phyloP scores from a whole-genome alignment of 306 rosid genomes.

The Quercus robur region DNA sequence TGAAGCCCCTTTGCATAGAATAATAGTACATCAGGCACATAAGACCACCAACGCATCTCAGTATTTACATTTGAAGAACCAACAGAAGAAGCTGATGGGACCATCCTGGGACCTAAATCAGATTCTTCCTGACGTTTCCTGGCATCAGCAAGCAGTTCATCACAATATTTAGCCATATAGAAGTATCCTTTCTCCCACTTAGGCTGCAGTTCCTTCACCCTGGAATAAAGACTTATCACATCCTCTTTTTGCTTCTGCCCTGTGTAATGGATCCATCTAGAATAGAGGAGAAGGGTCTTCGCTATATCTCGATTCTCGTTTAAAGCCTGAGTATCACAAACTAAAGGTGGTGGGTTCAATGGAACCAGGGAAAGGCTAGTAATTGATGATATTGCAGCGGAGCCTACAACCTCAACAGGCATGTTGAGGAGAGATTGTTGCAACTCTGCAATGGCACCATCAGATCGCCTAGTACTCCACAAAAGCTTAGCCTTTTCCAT shows the following conservation, averaged over 20 bases:
- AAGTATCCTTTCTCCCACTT: slow-evolving; percentile 96
- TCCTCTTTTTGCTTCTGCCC: slow-evolving; percentile 99
- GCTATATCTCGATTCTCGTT: slow-evolving; percentile 73
- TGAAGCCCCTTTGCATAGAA: slow-evolving; percentile 95
- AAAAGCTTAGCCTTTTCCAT: slow-evolving; percentile 90
- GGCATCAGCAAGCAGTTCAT: slow-evolving; percentile 92
- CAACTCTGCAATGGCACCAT: slow-evolving; percentile 88
- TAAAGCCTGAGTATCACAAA: slow-evolving; percentile 63
- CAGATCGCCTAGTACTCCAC: slow-evolving; percentile 91
- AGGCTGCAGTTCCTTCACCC: slow-evolving; percentile 94
- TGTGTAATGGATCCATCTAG: slow-evolving; percentile 96
- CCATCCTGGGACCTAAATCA: slow-evolving; percentile 52
- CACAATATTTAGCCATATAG: slow-evolving; percentile 87
- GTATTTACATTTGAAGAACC: slow-evolving; percentile 55
- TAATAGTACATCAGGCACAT: slow-evolving; percentile 79
- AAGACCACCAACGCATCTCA: slow-evolving; percentile 88
- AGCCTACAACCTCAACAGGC: slow-evolving; percentile 78
- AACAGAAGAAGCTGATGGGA: slow-evolving; percentile 46
- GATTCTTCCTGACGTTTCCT: slow-evolving; percentile 91
- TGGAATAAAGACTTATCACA: slow-evolving; percentile 68
- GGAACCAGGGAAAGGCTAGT: slow-evolving; percentile 85
- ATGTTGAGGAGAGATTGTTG: slow-evolving; percentile 85
- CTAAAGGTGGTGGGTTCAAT: slow-evolving; percentile 49
- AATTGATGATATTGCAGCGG: slow-evolving; percentile 78
- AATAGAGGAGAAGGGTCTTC: slow-evolving; percentile 89